Percentiles rank a stretch among this genome's conserved stretches.
Conservation (phyloP, 2,329 filamentous ascomycete genomes). For the Claviceps sp. region DNA sequence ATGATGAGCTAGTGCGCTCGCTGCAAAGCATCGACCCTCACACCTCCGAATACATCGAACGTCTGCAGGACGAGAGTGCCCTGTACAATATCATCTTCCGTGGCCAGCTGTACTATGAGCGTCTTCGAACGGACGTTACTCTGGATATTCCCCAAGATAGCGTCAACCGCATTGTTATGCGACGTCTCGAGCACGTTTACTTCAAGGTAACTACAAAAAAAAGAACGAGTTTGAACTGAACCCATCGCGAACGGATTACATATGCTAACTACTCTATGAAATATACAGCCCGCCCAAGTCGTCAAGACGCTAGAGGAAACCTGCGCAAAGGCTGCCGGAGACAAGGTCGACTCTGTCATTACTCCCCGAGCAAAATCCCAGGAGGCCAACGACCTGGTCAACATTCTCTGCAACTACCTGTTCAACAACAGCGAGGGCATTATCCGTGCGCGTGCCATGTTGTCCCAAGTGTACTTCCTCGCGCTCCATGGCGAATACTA, state of each 20-base stretch:
- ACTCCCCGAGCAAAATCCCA: slow-evolving; percentile 56
- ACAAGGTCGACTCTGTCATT: slow-evolving; percentile 60
- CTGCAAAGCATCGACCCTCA: slow-evolving; percentile 96
- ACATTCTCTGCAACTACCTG: slow-evolving; percentile 84
- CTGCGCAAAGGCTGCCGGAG: slow-evolving; percentile 71
- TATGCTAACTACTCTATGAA: slow-evolving; percentile 5
- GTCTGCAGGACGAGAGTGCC: slow-evolving; percentile 76
- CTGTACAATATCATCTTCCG: slow-evolving; percentile 91
- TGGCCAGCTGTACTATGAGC: slow-evolving; percentile 77
- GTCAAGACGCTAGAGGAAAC: slow-evolving; percentile 90
- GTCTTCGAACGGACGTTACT: slow-evolving; percentile 54
- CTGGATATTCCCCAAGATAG: slow-evolving; percentile 72
- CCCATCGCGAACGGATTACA: neutral
- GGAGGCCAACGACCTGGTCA: slow-evolving; percentile 65
- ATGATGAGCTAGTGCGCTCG: slow-evolving; percentile 95
- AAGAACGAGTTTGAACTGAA: neutral
- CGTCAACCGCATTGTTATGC: slow-evolving; percentile 85
- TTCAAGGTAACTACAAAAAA: slow-evolving; percentile 61
- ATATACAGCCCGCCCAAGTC: slow-evolving; percentile 63
- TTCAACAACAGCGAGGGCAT: slow-evolving; percentile 93
- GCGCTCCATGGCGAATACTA: slow-evolving; percentile 97
- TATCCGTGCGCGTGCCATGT: slow-evolving; percentile 88
- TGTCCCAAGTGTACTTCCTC: slow-evolving; percentile 97
- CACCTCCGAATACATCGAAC: slow-evolving; percentile 96
- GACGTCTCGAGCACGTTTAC: slow-evolving; percentile 92